Conservation (phyloP, 2,329 filamentous ascomycete species). For the Pseudocercospora pini-densiflorae region DNA sequence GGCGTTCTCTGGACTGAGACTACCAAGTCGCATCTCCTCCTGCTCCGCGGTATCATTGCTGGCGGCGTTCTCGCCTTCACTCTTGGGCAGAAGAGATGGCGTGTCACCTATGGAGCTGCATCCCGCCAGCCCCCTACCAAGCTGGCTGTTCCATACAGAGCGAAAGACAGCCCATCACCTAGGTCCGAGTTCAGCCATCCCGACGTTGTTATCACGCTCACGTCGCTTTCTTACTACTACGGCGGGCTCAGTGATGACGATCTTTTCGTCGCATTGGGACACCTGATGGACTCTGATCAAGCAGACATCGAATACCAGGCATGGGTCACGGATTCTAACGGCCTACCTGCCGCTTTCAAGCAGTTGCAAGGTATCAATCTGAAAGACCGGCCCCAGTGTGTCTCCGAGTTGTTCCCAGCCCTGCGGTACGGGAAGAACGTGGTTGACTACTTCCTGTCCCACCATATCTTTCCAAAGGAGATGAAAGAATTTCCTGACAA, state of each 20-base stretch:
- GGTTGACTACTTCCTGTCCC: constrained; percentile 70
- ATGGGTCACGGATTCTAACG: constrained; percentile 25
- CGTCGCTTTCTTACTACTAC: constrained; percentile 71
- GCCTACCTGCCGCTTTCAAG: constrained; percentile 24
- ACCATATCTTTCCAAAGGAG: constrained; percentile 67
- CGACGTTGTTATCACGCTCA: constrained; percentile 68
- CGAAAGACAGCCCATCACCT: constrained; percentile 67
- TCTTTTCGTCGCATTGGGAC: constrained; percentile 48
- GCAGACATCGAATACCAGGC: constrained; percentile 33
- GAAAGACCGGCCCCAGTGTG: constrained; percentile 30
- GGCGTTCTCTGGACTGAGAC: constrained; percentile 22
- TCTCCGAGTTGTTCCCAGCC: constrained; percentile 40
- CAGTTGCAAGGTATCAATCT: constrained; percentile 36
- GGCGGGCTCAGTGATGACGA: constrained; percentile 52
- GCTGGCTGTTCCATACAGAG: constrained; percentile 69
- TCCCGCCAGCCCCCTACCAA: constrained; percentile 51
- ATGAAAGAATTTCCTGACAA: constrained; percentile 69
- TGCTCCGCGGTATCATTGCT: constrained; percentile 67
- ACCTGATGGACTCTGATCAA: constrained; percentile 32
- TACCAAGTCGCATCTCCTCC: constrained; percentile 48
- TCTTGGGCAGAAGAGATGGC: constrained; percentile 67
- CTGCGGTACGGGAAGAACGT: constrained; percentile 57
- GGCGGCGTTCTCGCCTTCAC: constrained; percentile 64
- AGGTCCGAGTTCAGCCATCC: constrained; percentile 71
- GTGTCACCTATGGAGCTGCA: constrained; percentile 62